Evolutionary conservation across 1,284 basidiomycete genomes (phyloP).

Genomic region (Tilletia horrida): DNA sequence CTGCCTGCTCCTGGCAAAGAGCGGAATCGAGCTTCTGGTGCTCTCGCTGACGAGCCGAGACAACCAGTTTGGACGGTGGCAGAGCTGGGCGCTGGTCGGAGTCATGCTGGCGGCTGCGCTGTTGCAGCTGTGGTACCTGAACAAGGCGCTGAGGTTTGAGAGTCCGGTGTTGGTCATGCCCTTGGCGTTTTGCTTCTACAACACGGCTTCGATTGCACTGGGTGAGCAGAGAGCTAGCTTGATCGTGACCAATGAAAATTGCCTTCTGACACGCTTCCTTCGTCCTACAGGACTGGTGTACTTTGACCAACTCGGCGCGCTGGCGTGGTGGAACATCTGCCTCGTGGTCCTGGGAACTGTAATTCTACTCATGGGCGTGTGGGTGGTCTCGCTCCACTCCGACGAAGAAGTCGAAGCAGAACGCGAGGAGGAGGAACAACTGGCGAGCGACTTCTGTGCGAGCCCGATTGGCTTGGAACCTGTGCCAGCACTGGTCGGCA

Average conservation of each 20-base stretch:
- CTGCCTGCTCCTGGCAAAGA: conserved; percentile 90
- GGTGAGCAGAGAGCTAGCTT: conserved; percentile 23
- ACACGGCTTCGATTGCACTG: conserved; percentile 67
- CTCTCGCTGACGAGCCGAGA: conserved; percentile 66
- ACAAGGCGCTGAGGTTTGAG: conserved; percentile 73
- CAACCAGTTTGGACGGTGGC: conserved; percentile 84
- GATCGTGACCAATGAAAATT: too few species aligned
- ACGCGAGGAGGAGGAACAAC: conserved; percentile 20
- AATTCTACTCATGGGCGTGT: conserved; percentile 80
- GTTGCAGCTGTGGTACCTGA: conserved; percentile 80
- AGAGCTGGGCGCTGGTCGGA: conserved; percentile 71
- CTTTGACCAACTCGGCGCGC: conserved; percentile 78
- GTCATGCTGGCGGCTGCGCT: conserved; percentile 70
- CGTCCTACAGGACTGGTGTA: conserved; percentile 71
- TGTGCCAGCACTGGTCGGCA: not conserved
- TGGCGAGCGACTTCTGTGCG: not conserved
- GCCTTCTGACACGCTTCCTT: not conserved
- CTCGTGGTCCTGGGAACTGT: conserved; percentile 76
- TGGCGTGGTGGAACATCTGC: conserved; percentile 67
- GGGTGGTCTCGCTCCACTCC: conserved; percentile 66
- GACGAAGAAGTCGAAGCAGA: conserved; percentile 20
- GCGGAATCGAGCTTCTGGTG: conserved; percentile 82
- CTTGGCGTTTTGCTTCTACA: conserved; percentile 93
- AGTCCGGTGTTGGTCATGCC: conserved; percentile 84
- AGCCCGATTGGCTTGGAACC: not conserved